phyloP scores from a whole-genome alignment of 495 filamentous ascomycete species.

The Penicillium herquei region DNA sequence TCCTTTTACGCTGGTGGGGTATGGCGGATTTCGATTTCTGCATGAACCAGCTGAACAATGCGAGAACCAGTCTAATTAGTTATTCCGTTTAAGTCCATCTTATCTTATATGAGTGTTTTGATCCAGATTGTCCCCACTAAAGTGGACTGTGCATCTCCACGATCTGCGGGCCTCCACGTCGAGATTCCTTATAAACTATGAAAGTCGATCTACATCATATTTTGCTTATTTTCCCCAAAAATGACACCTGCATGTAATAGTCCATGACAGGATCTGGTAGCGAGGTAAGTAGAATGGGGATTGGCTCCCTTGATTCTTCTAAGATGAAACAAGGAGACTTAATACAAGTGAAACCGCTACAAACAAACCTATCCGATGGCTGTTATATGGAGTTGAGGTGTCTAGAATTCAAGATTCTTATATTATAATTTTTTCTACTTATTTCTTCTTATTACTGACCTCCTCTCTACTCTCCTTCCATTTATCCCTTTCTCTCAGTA shows the following conservation, averaged over 20 bases:
- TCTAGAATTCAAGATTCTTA: no score
- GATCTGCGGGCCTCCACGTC: no score
- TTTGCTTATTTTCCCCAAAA: background rate
- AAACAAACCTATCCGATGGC: slow-evolving; percentile 13
- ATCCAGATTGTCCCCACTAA: background rate
- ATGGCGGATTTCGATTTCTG: slow-evolving; percentile 34
- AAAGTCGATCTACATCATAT: no score
- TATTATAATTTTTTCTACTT: no score
- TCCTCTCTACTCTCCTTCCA: no score
- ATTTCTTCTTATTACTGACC: no score
- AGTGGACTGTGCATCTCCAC: background rate
- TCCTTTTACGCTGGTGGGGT: slow-evolving; percentile 25
- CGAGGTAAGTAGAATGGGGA: slow-evolving; percentile 1
- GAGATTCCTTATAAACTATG: no score
- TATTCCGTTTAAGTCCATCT: background rate
- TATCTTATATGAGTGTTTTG: no score
- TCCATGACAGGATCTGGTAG: background rate
- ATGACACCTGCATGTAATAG: background rate
- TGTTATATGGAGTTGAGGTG: no score
- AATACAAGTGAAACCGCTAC: slow-evolving; percentile 20
- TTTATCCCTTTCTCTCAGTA: no score
- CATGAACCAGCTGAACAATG: background rate
- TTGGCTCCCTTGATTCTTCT: background rate
- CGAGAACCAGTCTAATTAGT: background rate
- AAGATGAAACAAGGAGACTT: slow-evolving; percentile 22